phyloP scores from a whole-genome alignment of 331 rosid species.

The Cydonia oblonga region DNA sequence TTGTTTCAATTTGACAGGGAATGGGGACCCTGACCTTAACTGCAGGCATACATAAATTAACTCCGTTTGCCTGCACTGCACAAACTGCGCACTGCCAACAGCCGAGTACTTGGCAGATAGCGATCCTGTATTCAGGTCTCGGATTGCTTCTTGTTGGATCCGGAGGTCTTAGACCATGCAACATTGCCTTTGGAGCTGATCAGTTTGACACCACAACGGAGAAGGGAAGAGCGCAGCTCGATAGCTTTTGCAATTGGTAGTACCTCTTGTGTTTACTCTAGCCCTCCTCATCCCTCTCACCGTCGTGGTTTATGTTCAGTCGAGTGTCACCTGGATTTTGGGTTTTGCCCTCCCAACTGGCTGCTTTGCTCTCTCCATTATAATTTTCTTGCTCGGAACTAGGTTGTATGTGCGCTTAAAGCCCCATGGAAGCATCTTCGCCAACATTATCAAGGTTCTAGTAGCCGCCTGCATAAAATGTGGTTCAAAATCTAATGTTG shows the following conservation, averaged over 20 bases:
- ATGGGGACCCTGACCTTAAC: conserved; percentile 33
- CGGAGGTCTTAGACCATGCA: conserved; percentile 51
- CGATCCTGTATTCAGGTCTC: conserved; percentile 27
- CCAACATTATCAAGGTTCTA: conserved; percentile 5
- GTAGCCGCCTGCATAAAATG: conserved; percentile 22
- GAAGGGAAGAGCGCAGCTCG: conserved; percentile 38
- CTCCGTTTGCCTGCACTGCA: conserved; percentile 27
- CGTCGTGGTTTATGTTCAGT: conserved; percentile 32
- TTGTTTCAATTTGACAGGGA: conserved; percentile 25
- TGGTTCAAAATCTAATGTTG: neutral
- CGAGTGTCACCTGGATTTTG: conserved; percentile 34
- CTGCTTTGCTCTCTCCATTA: conserved; percentile 27
- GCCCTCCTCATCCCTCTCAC: conserved; percentile 42
- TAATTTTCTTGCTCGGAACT: conserved; percentile 24
- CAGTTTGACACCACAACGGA: conserved; percentile 35
- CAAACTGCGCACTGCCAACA: conserved; percentile 16
- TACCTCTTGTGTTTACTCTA: conserved; percentile 28
- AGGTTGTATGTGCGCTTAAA: neutral
- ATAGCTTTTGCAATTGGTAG: conserved; percentile 61
- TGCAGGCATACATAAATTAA: conserved; percentile 30
- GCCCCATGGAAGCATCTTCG: too few species aligned
- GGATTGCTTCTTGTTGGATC: conserved; percentile 37
- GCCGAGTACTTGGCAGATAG: conserved; percentile 19
- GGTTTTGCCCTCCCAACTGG: conserved; percentile 41
- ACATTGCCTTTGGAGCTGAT: conserved; percentile 61